Evolutionary conservation across 805 yeast species (phyloP), one percentile per base, ranked within the genome.

Genomic region (Saccharomyces paradoxus): DNA sequence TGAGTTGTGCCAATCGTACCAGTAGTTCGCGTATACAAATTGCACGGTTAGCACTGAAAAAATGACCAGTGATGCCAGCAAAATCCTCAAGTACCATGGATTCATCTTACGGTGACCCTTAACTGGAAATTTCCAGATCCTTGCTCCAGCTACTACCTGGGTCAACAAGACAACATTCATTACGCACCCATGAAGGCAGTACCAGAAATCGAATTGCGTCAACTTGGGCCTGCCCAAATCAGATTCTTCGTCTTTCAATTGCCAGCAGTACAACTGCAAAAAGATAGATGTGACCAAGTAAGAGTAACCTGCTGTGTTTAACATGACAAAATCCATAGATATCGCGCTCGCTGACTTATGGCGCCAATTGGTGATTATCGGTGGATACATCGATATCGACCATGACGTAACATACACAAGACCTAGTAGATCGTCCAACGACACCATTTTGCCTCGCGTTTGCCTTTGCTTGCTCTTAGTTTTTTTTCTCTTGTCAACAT

Each of bases 341-440:
- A 80, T 62, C 0, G 82, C 82, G 51, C 77, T 79, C 0, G 83
- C 68, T 0, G 79, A 72, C 52, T 63, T 67, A 14, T 72, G 64
- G 28, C 58, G 64, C 59, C 70, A 71, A 56, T 78, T 78, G 8
- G 77, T 65, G 7, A 71, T 44, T 6, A 80, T 52, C 1, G 81
- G 77, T 3, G 83, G 81, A 56, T 80, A 80, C 64, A 76, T 77
- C 1, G 83, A 77, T 0, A 78, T 53, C 14, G 82, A 68, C 79
- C 79, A 75, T 50, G 74, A 73, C 4, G 65, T 32, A 2, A 74
- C 77, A 58, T 74, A 74, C 0, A 69, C 57, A n/a, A 68, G 58
- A 3, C 78, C 78, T 7, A 74, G 55, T 1, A 65, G 9, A 12
- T 62, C 57, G 44, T 65, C 68, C 24, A 58, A 22, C 7, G 54